Evolutionary conservation across 352 stramenopile genomes (phyloP), one percentile per base, ranked within the genome.

Genomic region (Globisporangium cylindrosporum): DNA sequence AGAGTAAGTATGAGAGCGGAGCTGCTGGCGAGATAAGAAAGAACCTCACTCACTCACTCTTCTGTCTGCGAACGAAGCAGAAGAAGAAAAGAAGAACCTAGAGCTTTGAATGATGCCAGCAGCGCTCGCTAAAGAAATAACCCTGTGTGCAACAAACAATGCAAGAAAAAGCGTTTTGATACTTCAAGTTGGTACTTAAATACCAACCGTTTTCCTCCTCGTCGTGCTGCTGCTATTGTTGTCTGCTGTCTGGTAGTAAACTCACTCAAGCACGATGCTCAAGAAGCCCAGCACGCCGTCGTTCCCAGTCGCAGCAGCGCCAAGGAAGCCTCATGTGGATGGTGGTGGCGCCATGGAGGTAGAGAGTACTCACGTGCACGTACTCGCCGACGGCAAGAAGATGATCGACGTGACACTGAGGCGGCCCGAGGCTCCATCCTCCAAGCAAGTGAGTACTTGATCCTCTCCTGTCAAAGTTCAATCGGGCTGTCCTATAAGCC

Each of bases 371-470:
- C 69, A 66, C 4, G 72, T 86, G 24, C 74, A 75, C 41, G 69
- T 76, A 25, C 66, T 73, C 27, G 62, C 77, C 0, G 76, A 82
- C 48, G 80, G 81, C 32, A 81, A 84, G 53, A 88, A 82, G 55
- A 29, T 90, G 22, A 79, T 89, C 64, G 81, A 89, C 24, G 72
- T 86, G 49, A 88, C 78, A 7, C 70, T 91, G 61, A 68, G 79
- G 7, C 75, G 71, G 8, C 64, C 70, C 6, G 59, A 46, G 14
- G 54, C 64, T 20, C 41, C 43, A 0, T 12, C 34, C 15, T 15
- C 32, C 55, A 66, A 61, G 20, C 48, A 74, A 59, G 59, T 60
- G 73, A 36, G 66, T 58, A 27, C 41, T 49, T 49, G 41, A 15
- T 43, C 14, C 12, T 43, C 36, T 43, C 36, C 9, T 20, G 14